phyloP scores from a whole-genome alignment of 805 yeast species.

The Blastobotrys parvus region DNA sequence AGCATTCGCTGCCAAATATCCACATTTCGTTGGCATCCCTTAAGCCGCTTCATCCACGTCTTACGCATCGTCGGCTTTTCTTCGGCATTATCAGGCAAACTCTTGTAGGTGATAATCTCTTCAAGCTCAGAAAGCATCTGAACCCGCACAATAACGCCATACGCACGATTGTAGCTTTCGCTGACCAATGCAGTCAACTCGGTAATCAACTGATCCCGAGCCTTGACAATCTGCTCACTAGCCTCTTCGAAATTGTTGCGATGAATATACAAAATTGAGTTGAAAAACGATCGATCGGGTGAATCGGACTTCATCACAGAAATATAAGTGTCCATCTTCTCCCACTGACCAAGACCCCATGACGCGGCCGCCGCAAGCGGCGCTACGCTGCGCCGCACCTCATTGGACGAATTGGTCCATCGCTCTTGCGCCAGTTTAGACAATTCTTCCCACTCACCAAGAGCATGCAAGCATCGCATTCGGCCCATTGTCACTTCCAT shows the following conservation, averaged over 20 bases:
- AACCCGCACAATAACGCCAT: conserved; percentile 91
- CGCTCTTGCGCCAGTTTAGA: conserved; percentile 77
- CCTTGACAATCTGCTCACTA: conserved; percentile 63
- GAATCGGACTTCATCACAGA: conserved; percentile 84
- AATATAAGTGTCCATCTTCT: conserved; percentile 85
- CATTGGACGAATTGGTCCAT: conserved; percentile 71
- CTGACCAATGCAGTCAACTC: conserved; percentile 91
- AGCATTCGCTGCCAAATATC: conserved; percentile 98
- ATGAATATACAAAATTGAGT: conserved; percentile 80
- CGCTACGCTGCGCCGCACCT: conserved; percentile 75
- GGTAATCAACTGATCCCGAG: conserved; percentile 83
- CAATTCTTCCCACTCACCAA: conserved; percentile 97
- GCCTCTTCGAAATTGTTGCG: conserved; percentile 81
- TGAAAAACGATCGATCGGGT: conserved; percentile 91
- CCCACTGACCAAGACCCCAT: conserved; percentile 98
- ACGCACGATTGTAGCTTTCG: conserved; percentile 94
- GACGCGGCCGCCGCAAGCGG: conserved; percentile 98
- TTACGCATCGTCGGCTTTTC: conserved; percentile 69
- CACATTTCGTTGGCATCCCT: conserved; percentile 93
- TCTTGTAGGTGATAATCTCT: conserved; percentile 85
- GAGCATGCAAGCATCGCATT: conserved; percentile 94
- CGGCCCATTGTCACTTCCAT: conserved; percentile 94
- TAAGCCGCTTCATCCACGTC: conserved; percentile 87
- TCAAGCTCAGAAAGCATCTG: conserved; percentile 97
- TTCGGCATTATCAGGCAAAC: conserved; percentile 74